These are phyloP conservation scores for Striga hermonthica DNA, from an alignment of 305 asterid species.

Conservation along the genomic window DNA sequence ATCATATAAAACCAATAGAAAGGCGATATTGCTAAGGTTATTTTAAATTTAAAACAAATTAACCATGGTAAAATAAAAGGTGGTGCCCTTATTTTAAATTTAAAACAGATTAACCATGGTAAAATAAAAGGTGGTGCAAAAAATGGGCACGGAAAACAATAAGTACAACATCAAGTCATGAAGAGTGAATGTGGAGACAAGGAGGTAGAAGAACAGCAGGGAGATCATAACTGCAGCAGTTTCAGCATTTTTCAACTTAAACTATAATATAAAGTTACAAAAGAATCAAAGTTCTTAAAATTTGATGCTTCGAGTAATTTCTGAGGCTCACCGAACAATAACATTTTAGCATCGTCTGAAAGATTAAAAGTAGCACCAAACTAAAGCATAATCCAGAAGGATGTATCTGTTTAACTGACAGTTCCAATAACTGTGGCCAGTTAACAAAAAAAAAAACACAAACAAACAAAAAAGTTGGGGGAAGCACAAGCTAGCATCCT, in stretches of 20 bases:
- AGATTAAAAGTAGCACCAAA: not conserved
- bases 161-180: not conserved
- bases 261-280: not conserved
- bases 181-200: not conserved
- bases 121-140: not conserved
- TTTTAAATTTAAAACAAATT: constrained; percentile 9
- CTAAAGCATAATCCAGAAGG: constrained; percentile 16
- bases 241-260: constrained; percentile 1
- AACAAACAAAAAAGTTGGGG: too few relatives aligned
- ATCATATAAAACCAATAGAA: constrained; percentile 24
- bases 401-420: not conserved
- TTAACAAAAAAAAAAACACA: too few relatives aligned
- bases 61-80: not conserved
- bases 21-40: constrained; percentile 9
- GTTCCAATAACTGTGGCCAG: too few relatives aligned
- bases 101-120: constrained; percentile 7
- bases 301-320: too few relatives aligned
- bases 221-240: constrained; percentile 8
- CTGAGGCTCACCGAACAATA: not conserved
- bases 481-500: too few relatives aligned
- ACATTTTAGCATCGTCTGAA: not conserved
- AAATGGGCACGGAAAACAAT: constrained; percentile 26
- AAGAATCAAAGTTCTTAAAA: constrained; percentile 13
- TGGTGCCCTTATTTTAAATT: too few relatives aligned
- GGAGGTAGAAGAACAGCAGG: not conserved